These are phyloP conservation scores for Trichomonas vaginalis DNA, from an alignment of 208 protist species.

Conservation along the genomic window DNA sequence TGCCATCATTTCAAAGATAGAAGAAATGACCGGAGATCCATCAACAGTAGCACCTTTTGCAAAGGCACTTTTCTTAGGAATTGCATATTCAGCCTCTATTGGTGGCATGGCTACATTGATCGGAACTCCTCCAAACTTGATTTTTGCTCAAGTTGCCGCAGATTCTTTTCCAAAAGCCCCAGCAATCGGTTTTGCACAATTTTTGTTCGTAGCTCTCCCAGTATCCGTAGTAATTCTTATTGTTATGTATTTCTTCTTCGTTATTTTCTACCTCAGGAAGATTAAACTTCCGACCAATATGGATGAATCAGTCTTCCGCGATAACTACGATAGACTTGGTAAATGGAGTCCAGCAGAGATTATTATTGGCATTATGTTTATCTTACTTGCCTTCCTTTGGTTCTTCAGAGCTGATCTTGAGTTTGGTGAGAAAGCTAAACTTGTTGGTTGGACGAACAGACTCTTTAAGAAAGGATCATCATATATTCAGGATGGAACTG, in stretches of 20 bases:
- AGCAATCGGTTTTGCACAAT: background rate
- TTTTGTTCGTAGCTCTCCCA: slow-evolving; percentile 10
- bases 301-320: background rate
- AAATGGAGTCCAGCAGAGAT: background rate
- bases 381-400: background rate
- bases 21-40: background rate
- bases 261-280: background rate
- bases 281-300: background rate
- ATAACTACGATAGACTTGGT: background rate
- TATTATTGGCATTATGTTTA: background rate
- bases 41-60: background rate
- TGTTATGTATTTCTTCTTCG: background rate
- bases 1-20: background rate
- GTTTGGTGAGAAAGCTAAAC: background rate
- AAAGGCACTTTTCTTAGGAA: background rate
- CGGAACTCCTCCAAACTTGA: slow-evolving; percentile 33
- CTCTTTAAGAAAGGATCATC: background rate
- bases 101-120: slow-evolving; percentile 32
- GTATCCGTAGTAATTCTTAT: background rate
- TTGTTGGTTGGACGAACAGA: background rate
- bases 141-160: slow-evolving; percentile 1
- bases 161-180: background rate
- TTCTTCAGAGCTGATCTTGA: background rate
- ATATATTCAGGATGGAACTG: background rate
- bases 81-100: slow-evolving; percentile 9